phyloP scores from a whole-genome alignment of 164 flowering plant genomes.

The Kingdonia uniflora region DNA sequence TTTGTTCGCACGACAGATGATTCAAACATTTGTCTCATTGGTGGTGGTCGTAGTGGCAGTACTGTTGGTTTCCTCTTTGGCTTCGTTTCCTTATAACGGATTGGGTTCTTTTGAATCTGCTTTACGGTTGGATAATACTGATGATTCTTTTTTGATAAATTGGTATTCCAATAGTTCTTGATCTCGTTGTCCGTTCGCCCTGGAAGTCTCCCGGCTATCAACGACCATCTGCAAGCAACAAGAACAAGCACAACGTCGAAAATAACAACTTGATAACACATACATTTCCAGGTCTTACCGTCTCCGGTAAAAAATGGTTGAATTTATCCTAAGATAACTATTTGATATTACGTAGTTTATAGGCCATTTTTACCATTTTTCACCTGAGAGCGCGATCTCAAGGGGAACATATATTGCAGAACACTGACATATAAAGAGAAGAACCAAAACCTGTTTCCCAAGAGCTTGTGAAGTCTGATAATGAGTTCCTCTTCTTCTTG shows the following conservation, averaged over 20 bases:
- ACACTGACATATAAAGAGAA: not conserved
- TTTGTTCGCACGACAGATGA: conserved; percentile 15
- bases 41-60: not conserved
- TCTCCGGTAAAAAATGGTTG: too few species aligned
- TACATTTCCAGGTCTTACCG: too few species aligned
- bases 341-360: too few species aligned
- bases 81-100: not conserved
- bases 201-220: conserved; percentile 13
- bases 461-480: conserved; percentile 11
- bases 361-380: too few species aligned
- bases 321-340: too few species aligned
- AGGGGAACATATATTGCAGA: too few species aligned
- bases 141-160: conserved; percentile 7
- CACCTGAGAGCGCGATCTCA: too few species aligned
- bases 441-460: conserved; percentile 16
- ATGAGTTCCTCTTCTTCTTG: conserved; percentile 12
- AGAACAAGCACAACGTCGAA: not conserved
- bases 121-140: not conserved
- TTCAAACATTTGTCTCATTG: not conserved
- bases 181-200: conserved; percentile 1
- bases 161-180: conserved; percentile 12
- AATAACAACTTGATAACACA: too few species aligned
- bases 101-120: too few species aligned
- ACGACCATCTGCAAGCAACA: conserved; percentile 10
- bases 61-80: not conserved